Base-by-base conservation (phyloP, 495 filamentous ascomycete genomes). In the Neurospora sp. region DNA sequence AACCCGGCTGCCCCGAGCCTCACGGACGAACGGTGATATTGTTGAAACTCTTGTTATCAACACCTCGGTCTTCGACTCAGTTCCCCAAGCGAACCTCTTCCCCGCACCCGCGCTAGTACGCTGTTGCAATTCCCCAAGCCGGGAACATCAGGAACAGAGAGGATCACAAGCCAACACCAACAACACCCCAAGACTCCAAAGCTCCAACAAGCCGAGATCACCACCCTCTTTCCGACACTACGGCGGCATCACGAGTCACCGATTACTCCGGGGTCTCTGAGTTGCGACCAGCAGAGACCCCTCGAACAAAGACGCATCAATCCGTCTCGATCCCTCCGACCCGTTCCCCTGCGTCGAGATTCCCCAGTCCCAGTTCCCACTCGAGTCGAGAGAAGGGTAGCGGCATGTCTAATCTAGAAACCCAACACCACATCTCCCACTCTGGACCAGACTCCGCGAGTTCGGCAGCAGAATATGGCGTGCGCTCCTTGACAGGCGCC, bases 351-450 rank as follows among this genome's bases (percentile, higher is more conserved):
- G 39, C 69, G 54, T 66, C 54, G 18, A 27, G 54, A 66, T 66
- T 66, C 27, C 14, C 27, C 62, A 42, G 48, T 72, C 35, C n/a
- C 73, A 62, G 46, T 41, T 38, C 71, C 59, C 9, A 76, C 77
- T 72, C 69, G 69, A 76, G 72, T 74, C 70, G 46, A 74, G 54
- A 71, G 69, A 62, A 48, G 54, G 40, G 72, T 37, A 69, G 77
- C 79, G 84, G 82, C 72, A 86, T 86, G 85, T 86, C 85, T 82
- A 83, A 84, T 66, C 14, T 66, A 18, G 54, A 66, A 76, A 77
- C 83, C 78, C 74, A 81, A 78, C 81, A 79, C 71, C 77, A 80
- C 70, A 79, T 79, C 73, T 75, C 79, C 75, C 73, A 78, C 41
- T 76, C 82, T 76, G 80, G 73, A 79, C 78, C 76, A 73, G 75